Evolutionary conservation across 2,329 filamentous ascomycete species (phyloP).

Genomic region (Apiospora rasikravindrae): DNA sequence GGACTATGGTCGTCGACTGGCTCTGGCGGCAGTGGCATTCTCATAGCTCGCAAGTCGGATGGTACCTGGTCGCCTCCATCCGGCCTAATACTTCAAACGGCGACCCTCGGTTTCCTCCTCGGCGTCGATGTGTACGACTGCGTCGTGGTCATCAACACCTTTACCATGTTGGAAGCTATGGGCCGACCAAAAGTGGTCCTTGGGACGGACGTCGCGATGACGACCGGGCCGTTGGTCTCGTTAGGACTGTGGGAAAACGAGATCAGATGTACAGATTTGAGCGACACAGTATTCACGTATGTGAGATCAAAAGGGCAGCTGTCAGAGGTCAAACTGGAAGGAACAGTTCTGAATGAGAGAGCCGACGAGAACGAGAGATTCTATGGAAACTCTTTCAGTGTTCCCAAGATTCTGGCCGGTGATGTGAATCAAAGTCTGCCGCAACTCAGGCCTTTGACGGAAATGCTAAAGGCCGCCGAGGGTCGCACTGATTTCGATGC

Average conservation of each 20-base stretch:
- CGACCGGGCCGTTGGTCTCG: constrained; percentile 73
- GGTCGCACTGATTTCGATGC: constrained; percentile 79
- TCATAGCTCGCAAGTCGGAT: constrained; percentile 83
- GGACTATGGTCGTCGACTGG: constrained; percentile 85
- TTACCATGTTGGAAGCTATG: constrained; percentile 82
- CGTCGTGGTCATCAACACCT: constrained; percentile 88
- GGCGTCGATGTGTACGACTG: constrained; percentile 97
- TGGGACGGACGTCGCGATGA: constrained; percentile 79
- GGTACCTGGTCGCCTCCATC: constrained; percentile 92
- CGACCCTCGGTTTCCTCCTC: constrained; percentile 85
- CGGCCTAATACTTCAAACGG: constrained; percentile 87
- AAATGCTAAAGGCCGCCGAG: constrained; percentile 88
- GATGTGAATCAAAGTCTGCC: constrained; percentile 60
- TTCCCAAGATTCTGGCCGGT: constrained; percentile 63
- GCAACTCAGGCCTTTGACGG: constrained; percentile 67
- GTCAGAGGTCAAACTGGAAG: constrained; percentile 60
- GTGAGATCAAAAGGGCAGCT: constrained; percentile 63
- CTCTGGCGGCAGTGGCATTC: constrained; percentile 85
- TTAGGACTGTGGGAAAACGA: constrained; percentile 58
- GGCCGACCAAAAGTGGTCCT: constrained; percentile 79
- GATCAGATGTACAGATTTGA: constrained; percentile 56
- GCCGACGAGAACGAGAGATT: constrained; percentile 66
- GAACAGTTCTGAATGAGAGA: constrained; percentile 62
- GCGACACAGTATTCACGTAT: constrained; percentile 62
- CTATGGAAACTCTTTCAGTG: constrained; percentile 55